Base-by-base conservation (phyloP, 2,329 filamentous ascomycete species). In the Fusarium poae region DNA sequence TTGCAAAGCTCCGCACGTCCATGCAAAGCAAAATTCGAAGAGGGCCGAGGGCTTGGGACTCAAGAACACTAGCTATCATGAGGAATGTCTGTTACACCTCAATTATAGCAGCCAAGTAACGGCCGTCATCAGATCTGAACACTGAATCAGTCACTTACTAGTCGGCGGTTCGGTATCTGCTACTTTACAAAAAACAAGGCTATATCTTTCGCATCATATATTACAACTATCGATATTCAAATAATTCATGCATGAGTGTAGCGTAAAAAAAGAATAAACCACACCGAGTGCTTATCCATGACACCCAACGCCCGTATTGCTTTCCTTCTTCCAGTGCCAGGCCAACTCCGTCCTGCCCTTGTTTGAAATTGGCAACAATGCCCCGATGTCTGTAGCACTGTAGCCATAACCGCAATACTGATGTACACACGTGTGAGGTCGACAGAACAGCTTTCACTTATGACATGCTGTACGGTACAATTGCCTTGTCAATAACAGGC, bases 401-500 rank as follows among this genome's bases (percentile, higher is more conserved):
- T 23, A 44, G 30, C 23, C 27, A 27, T 15, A 12, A 25, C 29
- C 35, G n/a, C 21, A 30, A 21, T 21, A n/a, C 21, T 48, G 29
- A 29, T 48, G 39, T 32, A 44, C 42, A 29, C 20, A 35, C 30
- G 27, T 12, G 21, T 39, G 29, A 39, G 16, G 32, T n/a, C 21
- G 21, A 29, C n/a, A 43, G 21, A 29, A 15, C 37, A 30, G 21
- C 20, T 20, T 37, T 21, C 46, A 50, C 51, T 68, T 64, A 77
- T 44, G 71, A 70, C 81, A 84, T 84, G 46, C 81, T 83, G 70
- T 86, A 89, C 16, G 87, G 86, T 57, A 89, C 86, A 71, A 89
- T 85, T 4, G 87, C 86, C 78, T 90, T 90, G 78, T 91, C 88
- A 64, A 91, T 89, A 40, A 85, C 76, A 2, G 87, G 88, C 49